Conservation (phyloP, 2,329 filamentous ascomycete species). For the Talaromyces sp. region DNA sequence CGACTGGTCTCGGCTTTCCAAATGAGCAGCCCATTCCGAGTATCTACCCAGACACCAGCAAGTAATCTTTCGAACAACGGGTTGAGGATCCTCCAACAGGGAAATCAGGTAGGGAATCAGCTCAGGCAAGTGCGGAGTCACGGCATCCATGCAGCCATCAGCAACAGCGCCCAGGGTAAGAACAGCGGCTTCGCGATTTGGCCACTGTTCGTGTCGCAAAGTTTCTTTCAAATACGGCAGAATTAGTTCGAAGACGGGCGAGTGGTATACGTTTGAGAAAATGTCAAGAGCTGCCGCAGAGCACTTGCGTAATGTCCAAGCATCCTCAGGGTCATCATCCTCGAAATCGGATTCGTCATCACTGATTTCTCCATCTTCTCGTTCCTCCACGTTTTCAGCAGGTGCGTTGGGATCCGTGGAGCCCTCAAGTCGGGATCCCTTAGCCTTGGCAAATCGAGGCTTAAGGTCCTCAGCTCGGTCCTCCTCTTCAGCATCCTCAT, state of each 20-base stretch:
- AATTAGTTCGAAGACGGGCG: constrained; percentile 83
- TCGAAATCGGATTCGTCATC: constrained; percentile 81
- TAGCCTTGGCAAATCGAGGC: constrained; percentile 77
- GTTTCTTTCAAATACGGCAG: constrained; percentile 89
- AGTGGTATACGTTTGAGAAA: constrained; percentile 84
- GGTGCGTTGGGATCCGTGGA: constrained; percentile 42
- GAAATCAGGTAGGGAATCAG: constrained; percentile 86
- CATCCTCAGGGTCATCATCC: constrained; percentile 72
- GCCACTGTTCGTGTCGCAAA: constrained; percentile 83
- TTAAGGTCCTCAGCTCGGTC: constrained; percentile 88
- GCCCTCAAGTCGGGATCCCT: constrained; percentile 51
- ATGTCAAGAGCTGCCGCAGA: constrained; percentile 93
- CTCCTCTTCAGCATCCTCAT: constrained; percentile 85
- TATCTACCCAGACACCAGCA: constrained; percentile 97
- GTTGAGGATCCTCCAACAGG: constrained; percentile 75
- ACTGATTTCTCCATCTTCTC: constrained; percentile 68
- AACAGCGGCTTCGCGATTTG: constrained; percentile 86
- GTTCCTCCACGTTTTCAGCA: constrained; percentile 45
- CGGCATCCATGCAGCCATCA: constrained; percentile 85
- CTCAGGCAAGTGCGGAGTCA: constrained; percentile 84
- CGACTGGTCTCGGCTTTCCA: constrained; percentile 62
- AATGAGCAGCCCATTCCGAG: constrained; percentile 80
- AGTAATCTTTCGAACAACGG: constrained; percentile 91
- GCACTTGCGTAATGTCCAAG: constrained; percentile 94
- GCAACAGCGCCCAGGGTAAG: constrained; percentile 91